Conservation (phyloP, 768 basidiomycete species). For the Leccinum olivaceopallidum region DNA sequence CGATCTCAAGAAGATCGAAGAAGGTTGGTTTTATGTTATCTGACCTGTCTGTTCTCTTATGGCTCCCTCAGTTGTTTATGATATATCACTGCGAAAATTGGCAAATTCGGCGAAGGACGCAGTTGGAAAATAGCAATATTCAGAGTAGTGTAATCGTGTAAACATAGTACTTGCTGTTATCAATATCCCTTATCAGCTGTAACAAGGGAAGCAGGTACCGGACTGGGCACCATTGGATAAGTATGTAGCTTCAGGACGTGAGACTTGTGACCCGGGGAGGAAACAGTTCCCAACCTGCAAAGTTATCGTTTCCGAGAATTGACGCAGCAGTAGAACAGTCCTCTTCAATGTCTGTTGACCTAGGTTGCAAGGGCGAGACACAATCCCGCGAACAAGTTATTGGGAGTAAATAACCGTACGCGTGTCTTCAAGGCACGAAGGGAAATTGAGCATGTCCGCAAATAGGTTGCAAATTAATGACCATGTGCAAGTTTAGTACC, state of each 20-base stretch:
- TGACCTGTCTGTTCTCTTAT: slow-evolving; percentile 1
- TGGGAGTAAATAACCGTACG: no score
- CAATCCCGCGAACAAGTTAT: background rate
- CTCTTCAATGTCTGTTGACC: background rate
- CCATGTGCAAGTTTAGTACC: background rate
- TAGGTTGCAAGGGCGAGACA: no score
- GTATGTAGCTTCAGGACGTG: no score
- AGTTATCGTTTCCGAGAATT: no score
- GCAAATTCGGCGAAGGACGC: slow-evolving; percentile 29
- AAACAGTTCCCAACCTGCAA: background rate
- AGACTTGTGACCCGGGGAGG: background rate
- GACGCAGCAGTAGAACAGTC: no score
- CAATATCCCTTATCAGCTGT: background rate
- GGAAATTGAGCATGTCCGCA: background rate
- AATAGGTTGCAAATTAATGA: background rate
- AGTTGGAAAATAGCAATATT: background rate
- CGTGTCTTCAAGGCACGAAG: background rate
- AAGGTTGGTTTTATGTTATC: slow-evolving; percentile 50
- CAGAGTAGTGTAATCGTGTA: background rate
- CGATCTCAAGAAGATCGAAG: slow-evolving; percentile 86
- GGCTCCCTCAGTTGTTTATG: slow-evolving; percentile 67
- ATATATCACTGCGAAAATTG: slow-evolving; percentile 76
- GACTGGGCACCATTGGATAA: background rate
- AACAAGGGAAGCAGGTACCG: background rate
- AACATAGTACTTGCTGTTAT: background rate